Percentiles rank a stretch among this genome's conserved stretches.
Conservation (phyloP, 2,329 filamentous ascomycete genomes). For the Madurella mycetomatis region DNA sequence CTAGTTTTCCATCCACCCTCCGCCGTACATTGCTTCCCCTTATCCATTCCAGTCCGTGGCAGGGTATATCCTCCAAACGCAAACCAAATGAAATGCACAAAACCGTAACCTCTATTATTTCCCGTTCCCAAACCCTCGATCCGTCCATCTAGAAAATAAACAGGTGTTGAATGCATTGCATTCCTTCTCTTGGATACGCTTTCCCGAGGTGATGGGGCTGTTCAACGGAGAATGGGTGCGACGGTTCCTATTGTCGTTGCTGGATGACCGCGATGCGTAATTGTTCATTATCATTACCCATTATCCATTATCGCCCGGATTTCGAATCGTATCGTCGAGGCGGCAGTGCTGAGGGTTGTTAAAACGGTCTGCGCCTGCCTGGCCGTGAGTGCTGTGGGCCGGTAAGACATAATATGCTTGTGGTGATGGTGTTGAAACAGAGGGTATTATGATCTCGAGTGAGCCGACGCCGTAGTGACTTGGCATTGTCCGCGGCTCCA, state of each 20-base stretch:
- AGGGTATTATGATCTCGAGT: background rate
- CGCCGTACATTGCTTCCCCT: too few relatives aligned
- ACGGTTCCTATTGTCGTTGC: too few relatives aligned
- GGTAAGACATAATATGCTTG: background rate
- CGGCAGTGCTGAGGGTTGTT: background rate
- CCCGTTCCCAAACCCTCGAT: background rate
- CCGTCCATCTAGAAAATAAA: background rate
- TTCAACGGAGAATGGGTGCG: background rate
- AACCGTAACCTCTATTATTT: background rate
- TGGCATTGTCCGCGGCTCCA: background rate
- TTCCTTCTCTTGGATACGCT: too few relatives aligned
- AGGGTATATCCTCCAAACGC: conserved; percentile 5
- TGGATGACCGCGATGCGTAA: too few relatives aligned
- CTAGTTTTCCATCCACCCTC: too few relatives aligned
- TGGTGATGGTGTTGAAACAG: background rate
- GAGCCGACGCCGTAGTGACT: too few relatives aligned
- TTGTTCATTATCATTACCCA: conserved; percentile 23
- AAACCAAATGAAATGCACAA: background rate
- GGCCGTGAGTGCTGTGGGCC: background rate
- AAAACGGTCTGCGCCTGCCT: background rate
- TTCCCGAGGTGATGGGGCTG: too few relatives aligned
- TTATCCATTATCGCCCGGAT: conserved; percentile 3
- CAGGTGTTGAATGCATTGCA: too few relatives aligned
- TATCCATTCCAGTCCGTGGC: too few relatives aligned
- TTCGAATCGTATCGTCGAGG: background rate